A percentile compares a stretch with the other conserved stretches of the same genome.
Conservation (phyloP, 805 yeast species). For the Nakazawaea anatomiae region DNA sequence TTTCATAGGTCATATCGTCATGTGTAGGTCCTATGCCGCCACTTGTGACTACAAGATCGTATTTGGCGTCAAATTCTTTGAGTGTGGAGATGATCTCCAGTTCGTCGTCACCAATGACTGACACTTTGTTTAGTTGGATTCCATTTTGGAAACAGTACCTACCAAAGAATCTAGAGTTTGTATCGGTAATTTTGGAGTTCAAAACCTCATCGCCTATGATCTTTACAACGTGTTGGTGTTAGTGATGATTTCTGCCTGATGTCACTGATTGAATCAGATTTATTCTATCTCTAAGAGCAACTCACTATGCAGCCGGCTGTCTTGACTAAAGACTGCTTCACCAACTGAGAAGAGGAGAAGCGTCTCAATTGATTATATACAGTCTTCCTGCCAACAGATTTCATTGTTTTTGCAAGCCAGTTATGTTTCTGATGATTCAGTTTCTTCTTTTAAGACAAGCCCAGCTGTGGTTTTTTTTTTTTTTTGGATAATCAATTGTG, state of each 20-base stretch:
- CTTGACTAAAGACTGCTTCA: not conserved
- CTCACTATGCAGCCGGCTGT: conserved; percentile 11
- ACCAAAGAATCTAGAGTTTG: conserved; percentile 72
- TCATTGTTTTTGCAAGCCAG: no score
- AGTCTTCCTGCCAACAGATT: no score
- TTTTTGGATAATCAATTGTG: no score
- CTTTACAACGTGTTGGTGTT: not conserved
- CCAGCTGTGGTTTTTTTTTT: no score
- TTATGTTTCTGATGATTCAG: no score
- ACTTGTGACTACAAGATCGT: conserved; percentile 65
- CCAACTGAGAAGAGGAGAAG: not conserved
- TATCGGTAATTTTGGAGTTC: conserved; percentile 77
- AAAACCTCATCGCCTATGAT: conserved; percentile 86
- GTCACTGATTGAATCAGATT: not conserved
- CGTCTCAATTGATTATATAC: not conserved
- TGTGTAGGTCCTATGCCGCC: conserved; percentile 86
- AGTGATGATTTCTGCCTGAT: not conserved
- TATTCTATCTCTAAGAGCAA: not conserved
- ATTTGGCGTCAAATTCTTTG: conserved; percentile 38
- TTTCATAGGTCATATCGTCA: conserved; percentile 80
- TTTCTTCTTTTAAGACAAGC: no score
- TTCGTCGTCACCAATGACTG: conserved; percentile 74
- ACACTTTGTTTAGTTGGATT: conserved; percentile 57
- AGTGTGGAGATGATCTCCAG: conserved; percentile 53
- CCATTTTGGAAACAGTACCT: conserved; percentile 63